Base-by-base conservation (phyloP, 768 basidiomycete genomes). In the Mycena latifolia region DNA sequence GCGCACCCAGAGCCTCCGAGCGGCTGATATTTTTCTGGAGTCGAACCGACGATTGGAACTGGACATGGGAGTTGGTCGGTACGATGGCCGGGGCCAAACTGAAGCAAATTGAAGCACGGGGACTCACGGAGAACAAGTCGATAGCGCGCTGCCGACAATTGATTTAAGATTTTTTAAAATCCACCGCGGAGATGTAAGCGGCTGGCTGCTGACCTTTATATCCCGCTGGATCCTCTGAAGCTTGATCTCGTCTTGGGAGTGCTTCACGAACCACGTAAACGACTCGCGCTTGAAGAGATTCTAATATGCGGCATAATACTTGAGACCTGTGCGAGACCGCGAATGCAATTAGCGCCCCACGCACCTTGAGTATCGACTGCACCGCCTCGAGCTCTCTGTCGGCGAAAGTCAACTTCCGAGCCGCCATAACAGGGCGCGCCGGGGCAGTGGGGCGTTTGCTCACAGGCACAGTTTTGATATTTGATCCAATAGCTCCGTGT, bases 391-490 rank as follows among this genome's bases (percentile, higher is more conserved):
- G 68, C 39, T 65, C 48, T 15, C 68, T 69, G 41, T 61, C 61
- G 60, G 60, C 20, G 17, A 46, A 56, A 55, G 48, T 66, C 56
- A 63, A 69, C 25, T n/a, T 65, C 63, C 63, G 59, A 14, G 54
- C 39, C 6, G 46, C 22, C 25, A 7, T 5, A 29, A 47, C 50
- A 28, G 17, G 51, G 10, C 5, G 22, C n/a, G n/a, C n/a, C n/a
- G n/a, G n/a, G n/a, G n/a, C n/a, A 33, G 45, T 35, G 45, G 45
- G n/a, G 29, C 12, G 37, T 22, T 11, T 39, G 61, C 69, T 64
- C 48, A 71, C 70, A 62, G 51, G 64, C 70, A 71, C 64, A 71
- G 61, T 57, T 56, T 61, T 27, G 63, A 54, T n/a, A 71, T 71
- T 37, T 68, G 63, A 55, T 58, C 58, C 10, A 71, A 63, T 29